Percentiles rank a stretch among this genome's conserved stretches.
These are phyloP conservation scores for Fraxinus paxiana DNA, from an alignment of 305 asterid species.

Conservation along the genomic window DNA sequence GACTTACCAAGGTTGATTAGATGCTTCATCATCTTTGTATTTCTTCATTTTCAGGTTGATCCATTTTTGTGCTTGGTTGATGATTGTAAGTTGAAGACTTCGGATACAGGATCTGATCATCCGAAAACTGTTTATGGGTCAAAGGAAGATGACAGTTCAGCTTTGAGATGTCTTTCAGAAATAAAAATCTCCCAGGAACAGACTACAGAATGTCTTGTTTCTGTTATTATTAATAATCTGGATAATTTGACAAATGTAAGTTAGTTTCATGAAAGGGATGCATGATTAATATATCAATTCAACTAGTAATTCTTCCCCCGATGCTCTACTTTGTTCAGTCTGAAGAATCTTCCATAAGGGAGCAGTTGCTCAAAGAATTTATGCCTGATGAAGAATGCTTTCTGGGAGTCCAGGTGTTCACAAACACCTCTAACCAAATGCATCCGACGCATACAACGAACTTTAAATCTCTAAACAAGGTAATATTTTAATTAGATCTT, in stretches of 20 bases:
- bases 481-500: constrained; percentile 19
- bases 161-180: constrained; percentile 62
- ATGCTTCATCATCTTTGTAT: constrained; percentile 7
- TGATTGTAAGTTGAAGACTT: constrained; percentile 71
- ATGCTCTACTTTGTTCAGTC: constrained; percentile 38
- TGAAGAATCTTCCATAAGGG: constrained; percentile 49
- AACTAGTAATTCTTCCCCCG: neutral
- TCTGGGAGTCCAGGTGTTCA: constrained; percentile 48
- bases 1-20: neutral
- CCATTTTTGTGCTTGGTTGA: constrained; percentile 80
- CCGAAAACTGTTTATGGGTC: constrained; percentile 57
- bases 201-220: constrained; percentile 58
- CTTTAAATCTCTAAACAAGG: constrained; percentile 40
- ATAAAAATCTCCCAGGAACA: constrained; percentile 55
- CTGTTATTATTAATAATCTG: constrained; percentile 56
- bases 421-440: constrained; percentile 34
- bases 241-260: constrained; percentile 55
- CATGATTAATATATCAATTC: neutral
- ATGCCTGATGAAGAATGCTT: constrained; percentile 62
- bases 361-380: constrained; percentile 68
- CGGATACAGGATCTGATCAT: constrained; percentile 41
- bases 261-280: neutral
- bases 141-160: constrained; percentile 66
- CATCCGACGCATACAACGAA: constrained; percentile 32
- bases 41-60: constrained; percentile 57